phyloP scores from a whole-genome alignment of 306 rosid genomes.

The Citrullus colocynthis region DNA sequence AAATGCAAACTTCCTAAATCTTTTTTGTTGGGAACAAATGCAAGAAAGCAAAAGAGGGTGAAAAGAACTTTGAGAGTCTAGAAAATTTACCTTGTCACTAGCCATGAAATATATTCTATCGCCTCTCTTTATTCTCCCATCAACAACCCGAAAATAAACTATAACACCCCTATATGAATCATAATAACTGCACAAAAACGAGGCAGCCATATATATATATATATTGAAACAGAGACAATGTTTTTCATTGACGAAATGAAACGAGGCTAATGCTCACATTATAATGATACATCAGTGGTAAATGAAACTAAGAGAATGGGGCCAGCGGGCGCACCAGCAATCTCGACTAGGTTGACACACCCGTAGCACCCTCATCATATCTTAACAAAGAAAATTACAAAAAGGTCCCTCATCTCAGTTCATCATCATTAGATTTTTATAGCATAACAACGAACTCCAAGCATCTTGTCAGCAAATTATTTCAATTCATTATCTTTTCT shows the following conservation, averaged over 20 bases:
- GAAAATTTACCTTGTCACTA: slow-evolving; percentile 48
- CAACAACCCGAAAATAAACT: slow-evolving; percentile 82
- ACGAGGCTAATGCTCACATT: too few relatives aligned
- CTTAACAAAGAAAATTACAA: too few relatives aligned
- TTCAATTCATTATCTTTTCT: too few relatives aligned
- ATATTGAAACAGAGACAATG: too few relatives aligned
- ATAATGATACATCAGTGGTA: too few relatives aligned
- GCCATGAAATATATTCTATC: slow-evolving; percentile 89
- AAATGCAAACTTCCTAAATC: too few relatives aligned
- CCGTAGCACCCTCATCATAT: too few relatives aligned
- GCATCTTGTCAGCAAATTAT: not conserved
- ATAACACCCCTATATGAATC: slow-evolving; percentile 90
- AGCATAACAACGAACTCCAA: not conserved
- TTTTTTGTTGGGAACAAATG: not conserved
- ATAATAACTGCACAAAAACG: slow-evolving; percentile 59
- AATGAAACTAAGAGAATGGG: too few relatives aligned
- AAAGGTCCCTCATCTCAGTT: too few relatives aligned
- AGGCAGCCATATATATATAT: not conserved
- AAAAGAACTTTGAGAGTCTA: slow-evolving; percentile 1
- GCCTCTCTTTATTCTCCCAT: slow-evolving; percentile 85
- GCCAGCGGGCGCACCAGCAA: too few relatives aligned
- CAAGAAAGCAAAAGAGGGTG: not conserved
- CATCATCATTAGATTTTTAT: not conserved
- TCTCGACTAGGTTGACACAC: too few relatives aligned
- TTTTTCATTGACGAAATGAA: too few relatives aligned